Conservation (phyloP, 2,329 filamentous ascomycete species). For the Botryotinia calthae region DNA sequence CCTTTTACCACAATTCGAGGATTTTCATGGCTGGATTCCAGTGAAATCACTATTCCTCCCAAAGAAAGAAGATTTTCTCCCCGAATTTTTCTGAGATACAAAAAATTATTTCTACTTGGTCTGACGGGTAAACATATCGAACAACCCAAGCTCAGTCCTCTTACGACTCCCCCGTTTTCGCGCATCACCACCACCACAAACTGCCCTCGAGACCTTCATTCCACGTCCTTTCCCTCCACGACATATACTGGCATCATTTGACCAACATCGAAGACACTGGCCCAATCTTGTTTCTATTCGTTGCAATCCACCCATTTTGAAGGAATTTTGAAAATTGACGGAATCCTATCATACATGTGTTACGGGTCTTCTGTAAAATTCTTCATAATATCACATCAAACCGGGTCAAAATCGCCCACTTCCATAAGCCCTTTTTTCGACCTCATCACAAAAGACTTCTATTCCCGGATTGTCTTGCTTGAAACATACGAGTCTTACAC, state of each 20-base stretch:
- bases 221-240: constrained; percentile 6
- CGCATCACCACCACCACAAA: constrained; percentile 6
- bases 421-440: constrained; percentile 2
- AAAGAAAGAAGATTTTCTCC: constrained; percentile 11
- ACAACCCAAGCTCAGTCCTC: constrained; percentile 13
- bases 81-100: constrained; percentile 12
- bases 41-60: constrained; percentile 28
- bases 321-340: background rate
- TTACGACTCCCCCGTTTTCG: constrained; percentile 8
- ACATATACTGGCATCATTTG: constrained; percentile 14
- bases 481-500: constrained; percentile 11
- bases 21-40: constrained; percentile 36
- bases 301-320: constrained; percentile 2
- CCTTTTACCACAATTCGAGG: constrained; percentile 15
- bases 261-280: constrained; percentile 10
- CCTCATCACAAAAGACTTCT: constrained; percentile 4
- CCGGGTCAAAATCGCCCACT: background rate
- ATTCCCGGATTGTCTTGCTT: background rate
- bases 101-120: constrained; percentile 7
- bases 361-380: constrained; percentile 11
- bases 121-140: constrained; percentile 7
- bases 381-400: background rate
- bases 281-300: constrained; percentile 9
- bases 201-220: constrained; percentile 11
- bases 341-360: constrained; percentile 14